Base-by-base conservation (phyloP, 805 yeast species). In the Kuraishia floccosa region DNA sequence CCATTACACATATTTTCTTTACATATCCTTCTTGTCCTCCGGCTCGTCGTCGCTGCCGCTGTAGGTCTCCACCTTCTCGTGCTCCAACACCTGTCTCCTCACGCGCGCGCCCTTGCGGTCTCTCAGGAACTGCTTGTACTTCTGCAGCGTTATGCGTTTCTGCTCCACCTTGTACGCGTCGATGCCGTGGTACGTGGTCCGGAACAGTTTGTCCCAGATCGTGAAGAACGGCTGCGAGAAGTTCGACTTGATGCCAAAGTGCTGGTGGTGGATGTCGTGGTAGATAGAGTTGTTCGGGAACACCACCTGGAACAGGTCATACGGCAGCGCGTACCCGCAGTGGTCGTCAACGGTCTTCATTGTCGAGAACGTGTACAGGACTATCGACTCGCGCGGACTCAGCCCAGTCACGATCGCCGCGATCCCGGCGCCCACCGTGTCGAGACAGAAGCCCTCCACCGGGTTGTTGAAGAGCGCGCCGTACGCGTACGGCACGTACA, bases 311-410 rank as follows among this genome's bases (percentile, higher is more conserved):
- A 91, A 81, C 15, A 87, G 75, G 54, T 91, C 98, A 52, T 63
- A 81, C 11, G 97, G 97, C 34, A 91, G 63, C 18, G 87, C 75
- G 54, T 89, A 91, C n/a, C 98, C 98, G 55, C 97, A 91, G 57
- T 91, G 98, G 54, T 91, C 98, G 52, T 91, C 97, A 30, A 91
- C 95, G 1, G 98, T 91, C 56, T 91, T 91, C 70, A 91, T 56
- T 2, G 98, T 91, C 11, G 96, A 83, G 52, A 91, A 84, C 2
- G 89, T 75, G 56, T 65, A 91, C 33, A 91, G 59, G 9, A 80
- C 41, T 15, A 81, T 59, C 31, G 78, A 61, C 56, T 91, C 97
- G 35, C 95, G 73, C 29, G 85, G 81, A 3, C 81, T 59, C 39
- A 91, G 60, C 2, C 67, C 63, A 1, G 81, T 68, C 6, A 72